Percentiles rank a stretch among this genome's conserved stretches.
Evolutionary conservation across 371 early-diverging fungal species (phyloP).

Genomic region (Umbelopsis sp.): DNA sequence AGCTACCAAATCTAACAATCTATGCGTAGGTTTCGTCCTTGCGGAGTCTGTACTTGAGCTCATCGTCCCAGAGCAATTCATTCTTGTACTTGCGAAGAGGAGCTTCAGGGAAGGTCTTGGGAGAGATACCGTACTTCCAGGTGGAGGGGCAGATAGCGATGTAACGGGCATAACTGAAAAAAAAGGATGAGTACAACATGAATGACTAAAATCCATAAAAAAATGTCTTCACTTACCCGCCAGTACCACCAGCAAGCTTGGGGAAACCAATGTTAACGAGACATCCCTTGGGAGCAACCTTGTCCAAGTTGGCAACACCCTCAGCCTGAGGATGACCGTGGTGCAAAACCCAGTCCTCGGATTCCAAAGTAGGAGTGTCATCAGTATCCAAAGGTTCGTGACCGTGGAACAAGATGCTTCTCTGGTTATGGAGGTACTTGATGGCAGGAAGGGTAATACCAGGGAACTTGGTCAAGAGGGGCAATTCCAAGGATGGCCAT

Average conservation of each 20-base stretch:
- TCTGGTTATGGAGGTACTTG: constrained; percentile 35
- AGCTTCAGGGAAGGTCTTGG: constrained; percentile 30
- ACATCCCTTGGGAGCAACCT: constrained; percentile 38
- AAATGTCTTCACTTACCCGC: constrained; percentile 17
- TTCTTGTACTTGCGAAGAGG: constrained; percentile 31
- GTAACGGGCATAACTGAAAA: constrained; percentile 34
- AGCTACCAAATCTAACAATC: neutral
- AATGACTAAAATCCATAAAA: neutral
- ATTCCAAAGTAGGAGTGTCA: constrained; percentile 35
- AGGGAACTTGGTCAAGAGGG: constrained; percentile 36
- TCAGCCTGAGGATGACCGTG: constrained; percentile 43
- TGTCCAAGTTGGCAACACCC: constrained; percentile 38
- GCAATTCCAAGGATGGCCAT: constrained; percentile 35
- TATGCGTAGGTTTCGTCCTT: constrained; percentile 12
- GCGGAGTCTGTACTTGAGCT: constrained; percentile 10
- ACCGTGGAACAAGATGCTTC: constrained; percentile 39
- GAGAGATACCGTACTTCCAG: constrained; percentile 33
- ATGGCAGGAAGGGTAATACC: constrained; percentile 36
- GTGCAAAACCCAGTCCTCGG: constrained; percentile 36
- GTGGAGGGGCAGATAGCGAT: constrained; percentile 35
- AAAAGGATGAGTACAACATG: neutral
- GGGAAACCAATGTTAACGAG: constrained; percentile 41
- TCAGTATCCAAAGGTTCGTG: constrained; percentile 45
- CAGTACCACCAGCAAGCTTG: constrained; percentile 38
- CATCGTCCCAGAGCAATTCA: constrained; percentile 29